These are phyloP conservation scores for Penicillium polonicum DNA, from an alignment of 2,329 filamentous ascomycete genomes.

Conservation along the genomic window DNA sequence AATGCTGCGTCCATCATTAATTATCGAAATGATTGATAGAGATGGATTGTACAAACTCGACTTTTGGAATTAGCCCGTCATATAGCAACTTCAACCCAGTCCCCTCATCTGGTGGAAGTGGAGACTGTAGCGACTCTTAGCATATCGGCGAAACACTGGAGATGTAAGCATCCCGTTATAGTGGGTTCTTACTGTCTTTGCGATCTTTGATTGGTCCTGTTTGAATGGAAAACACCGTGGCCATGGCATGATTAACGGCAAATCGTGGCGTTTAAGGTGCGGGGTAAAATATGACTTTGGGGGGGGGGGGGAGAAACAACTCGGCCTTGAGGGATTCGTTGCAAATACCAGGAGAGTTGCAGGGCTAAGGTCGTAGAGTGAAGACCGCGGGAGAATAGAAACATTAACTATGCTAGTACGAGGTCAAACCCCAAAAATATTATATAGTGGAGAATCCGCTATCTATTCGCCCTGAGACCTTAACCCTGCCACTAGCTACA, in stretches of 20 bases:
- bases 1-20: slow-evolving; percentile 8
- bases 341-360: background rate
- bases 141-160: background rate
- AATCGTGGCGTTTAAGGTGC: background rate
- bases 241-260: background rate
- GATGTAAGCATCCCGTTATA: background rate
- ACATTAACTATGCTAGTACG: background rate
- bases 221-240: background rate
- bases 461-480: background rate
- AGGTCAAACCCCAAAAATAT: background rate
- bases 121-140: background rate
- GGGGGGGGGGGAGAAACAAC: background rate
- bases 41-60: slow-evolving; percentile 14
- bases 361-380: background rate
- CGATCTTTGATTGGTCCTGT: background rate
- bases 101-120: background rate
- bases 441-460: background rate
- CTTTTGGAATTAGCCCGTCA: background rate
- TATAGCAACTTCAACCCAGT: slow-evolving; percentile 13
- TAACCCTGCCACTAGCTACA: background rate
- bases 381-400: background rate
- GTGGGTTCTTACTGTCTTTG: background rate
- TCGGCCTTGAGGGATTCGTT: background rate
- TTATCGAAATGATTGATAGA: background rate
- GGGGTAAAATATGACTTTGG: background rate